Base-by-base conservation (phyloP, 2,329 filamentous ascomycete genomes). In the Sclerotiophoma versabilis region DNA sequence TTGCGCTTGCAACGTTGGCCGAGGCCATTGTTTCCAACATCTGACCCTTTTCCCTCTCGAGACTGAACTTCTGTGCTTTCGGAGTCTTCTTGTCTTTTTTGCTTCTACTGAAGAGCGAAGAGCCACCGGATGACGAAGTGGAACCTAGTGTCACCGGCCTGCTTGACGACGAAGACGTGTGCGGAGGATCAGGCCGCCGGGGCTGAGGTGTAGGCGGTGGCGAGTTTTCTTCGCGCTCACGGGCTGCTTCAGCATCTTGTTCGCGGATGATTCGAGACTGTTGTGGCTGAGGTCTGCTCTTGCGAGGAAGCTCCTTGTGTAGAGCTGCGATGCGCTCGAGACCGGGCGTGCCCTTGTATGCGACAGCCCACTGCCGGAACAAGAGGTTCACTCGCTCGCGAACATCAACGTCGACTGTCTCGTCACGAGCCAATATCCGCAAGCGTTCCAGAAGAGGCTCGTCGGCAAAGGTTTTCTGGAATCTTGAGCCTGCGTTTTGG, bases 11-110 rank as follows among this genome's bases (percentile, higher is more conserved):
- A 32, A 98, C 90, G 0, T 91, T 93, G 0, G 93, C 87, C 39
- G 93, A 91, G 3, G 93, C 95, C 59, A 99, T 92, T n/a, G 88
- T 86, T 58, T 88, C 86, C 62, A 96, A 88, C 80, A 99, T 92
- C 56, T 89, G 83, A 0, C 90, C 90, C 74, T 93, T 93, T 74
- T 98, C 95, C 32, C 86, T 88, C 64, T 96, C 91, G 0, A 98
- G 81, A 70, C 90, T 91, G 80, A 98, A 97, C 0, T 85, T 80
- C 68, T 83, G 84, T 34, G 79, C 75, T 70, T 86, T 84, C 5
- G 48, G 48, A 59, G 74, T 75, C 46, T 81, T 81, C 54, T 81
- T 86, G 64, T 75, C 68, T 53, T 77, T 79, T 58, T 85, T 85
- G 61, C 81, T 79, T 61, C 83, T 83, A 72, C 70, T 79, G 64